Base-by-base conservation (phyloP, 345 rosid genomes). In the Raphanus raphanistrum region DNA sequence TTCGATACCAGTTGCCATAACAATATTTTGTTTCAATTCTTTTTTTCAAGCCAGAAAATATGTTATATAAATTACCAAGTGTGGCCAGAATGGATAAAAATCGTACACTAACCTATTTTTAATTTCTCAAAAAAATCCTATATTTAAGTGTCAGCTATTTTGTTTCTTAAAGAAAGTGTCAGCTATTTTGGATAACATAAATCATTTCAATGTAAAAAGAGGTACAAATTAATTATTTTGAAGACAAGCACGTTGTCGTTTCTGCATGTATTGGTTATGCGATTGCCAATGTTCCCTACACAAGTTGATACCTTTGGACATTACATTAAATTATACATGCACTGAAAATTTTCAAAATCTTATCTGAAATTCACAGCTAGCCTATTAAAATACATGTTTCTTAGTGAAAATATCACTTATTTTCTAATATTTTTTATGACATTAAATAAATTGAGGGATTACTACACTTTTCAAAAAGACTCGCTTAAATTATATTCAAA, bases 241-340 rank as follows among this genome's bases (percentile, higher is more conserved):
- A 62, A 70, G 26, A 70, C 70, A 77, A 52, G 71, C 71, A 8
- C 7, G 9, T 77, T 63, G 76, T 77, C 80, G 66, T 63, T 29
- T 77, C 66, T 70, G 69, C 80, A 55, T 70, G 76, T 70, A 70
- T 21, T 9, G 59, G 31, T 77, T 52, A 48, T 70, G 80, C 66
- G 1, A 27, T 41, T 63, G 76, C 10, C 35, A 77, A 54, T 36
- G 80, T 77, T 77, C 55, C 71, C 33, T 70, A 33, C 64, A 28
- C 80, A 77, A 70, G 75, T 77, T 77, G 75, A 52, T 70, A 54
- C 1, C 65, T 70, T 62, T 12, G 1, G 38, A 61, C 45, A 48
- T 48, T 25, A 25, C 28, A 31, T 59, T 58, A 16, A 76, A 31
- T 21, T 21, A 45, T 60, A 2, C 69, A 48, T 33, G 63, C 54